Evolutionary conservation across 495 filamentous ascomycete species (phyloP).

Genomic region (Penicillium nucicola): DNA sequence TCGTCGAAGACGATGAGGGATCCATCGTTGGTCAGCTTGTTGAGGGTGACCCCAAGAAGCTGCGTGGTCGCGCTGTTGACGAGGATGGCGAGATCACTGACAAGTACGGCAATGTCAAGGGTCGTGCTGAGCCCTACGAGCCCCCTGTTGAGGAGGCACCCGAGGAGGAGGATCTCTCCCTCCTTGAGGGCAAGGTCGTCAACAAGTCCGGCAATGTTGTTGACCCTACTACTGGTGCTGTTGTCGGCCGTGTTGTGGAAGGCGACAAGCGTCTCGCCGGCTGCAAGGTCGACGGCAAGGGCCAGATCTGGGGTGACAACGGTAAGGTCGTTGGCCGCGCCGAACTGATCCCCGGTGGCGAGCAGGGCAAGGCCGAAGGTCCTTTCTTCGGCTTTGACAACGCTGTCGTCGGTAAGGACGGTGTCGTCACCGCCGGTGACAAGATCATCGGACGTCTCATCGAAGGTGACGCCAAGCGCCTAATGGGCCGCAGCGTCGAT

Average conservation of each 20-base stretch:
- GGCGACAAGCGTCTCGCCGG: slow-evolving; percentile 73
- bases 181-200: slow-evolving; percentile 76
- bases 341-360: slow-evolving; percentile 72
- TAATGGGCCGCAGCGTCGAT: slow-evolving; percentile 74
- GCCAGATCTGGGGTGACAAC: slow-evolving; percentile 76
- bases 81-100: slow-evolving; percentile 83
- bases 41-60: slow-evolving; percentile 71
- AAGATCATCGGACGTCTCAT: slow-evolving; percentile 71
- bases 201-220: slow-evolving; percentile 87
- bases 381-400: slow-evolving; percentile 76
- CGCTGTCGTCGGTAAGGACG: slow-evolving; percentile 71
- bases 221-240: slow-evolving; percentile 61
- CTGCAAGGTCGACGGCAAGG: slow-evolving; percentile 77
- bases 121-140: slow-evolving; percentile 69
- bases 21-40: slow-evolving; percentile 68
- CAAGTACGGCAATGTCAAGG: slow-evolving; percentile 73
- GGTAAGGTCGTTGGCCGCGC: slow-evolving; percentile 77
- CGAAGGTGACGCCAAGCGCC: slow-evolving; percentile 67
- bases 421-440: slow-evolving; percentile 62
- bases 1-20: slow-evolving; percentile 65
- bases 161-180: slow-evolving; percentile 57
- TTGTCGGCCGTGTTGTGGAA: slow-evolving; percentile 72
- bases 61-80: slow-evolving; percentile 75
- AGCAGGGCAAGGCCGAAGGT: slow-evolving; percentile 68
- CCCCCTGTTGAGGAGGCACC: slow-evolving; percentile 49